Percentiles rank a stretch among this genome's conserved stretches.
Evolutionary conservation across 495 filamentous ascomycete species (phyloP).

Genomic region (Penicillium malachiteum): DNA sequence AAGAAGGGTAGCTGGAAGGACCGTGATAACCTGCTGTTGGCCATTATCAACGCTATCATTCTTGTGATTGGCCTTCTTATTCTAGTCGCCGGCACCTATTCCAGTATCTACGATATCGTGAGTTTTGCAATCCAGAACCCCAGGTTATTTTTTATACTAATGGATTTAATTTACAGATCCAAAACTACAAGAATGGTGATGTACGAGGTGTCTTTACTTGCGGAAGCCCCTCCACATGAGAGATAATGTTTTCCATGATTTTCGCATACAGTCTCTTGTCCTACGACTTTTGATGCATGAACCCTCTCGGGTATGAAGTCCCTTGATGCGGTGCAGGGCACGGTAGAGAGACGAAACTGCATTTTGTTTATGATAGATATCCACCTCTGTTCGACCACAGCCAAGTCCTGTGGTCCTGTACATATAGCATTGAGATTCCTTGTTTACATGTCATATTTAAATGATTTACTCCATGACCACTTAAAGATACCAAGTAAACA

Average conservation of each 20-base stretch:
- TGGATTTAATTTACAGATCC: constrained; percentile 26
- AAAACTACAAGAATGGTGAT: constrained; percentile 41
- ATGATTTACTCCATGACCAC: too few species aligned
- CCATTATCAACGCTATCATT: constrained; percentile 21
- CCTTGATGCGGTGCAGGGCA: not conserved
- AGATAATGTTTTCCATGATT: not conserved
- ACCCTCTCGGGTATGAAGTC: not conserved
- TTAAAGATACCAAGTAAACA: too few species aligned
- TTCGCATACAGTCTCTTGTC: not conserved
- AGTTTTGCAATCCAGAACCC: constrained; percentile 22
- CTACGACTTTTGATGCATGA: not conserved
- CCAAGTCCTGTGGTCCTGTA: not conserved
- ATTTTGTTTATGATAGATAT: constrained; percentile 3
- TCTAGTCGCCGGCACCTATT: constrained; percentile 57
- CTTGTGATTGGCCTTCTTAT: constrained; percentile 44
- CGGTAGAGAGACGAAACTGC: not conserved
- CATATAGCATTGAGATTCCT: constrained; percentile 1
- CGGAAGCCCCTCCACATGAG: constrained; percentile 5
- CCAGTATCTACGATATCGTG: constrained; percentile 58
- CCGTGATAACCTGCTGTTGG: constrained; percentile 28
- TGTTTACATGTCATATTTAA: not conserved
- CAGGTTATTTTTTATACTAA: not conserved
- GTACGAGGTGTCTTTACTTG: constrained; percentile 53
- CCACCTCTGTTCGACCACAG: not conserved
- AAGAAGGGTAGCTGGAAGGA: constrained; percentile 40